Evolutionary conservation across 352 stramenopile species (phyloP), one percentile per base, ranked within the genome.

Genomic region (Phytophthora aleatoria): DNA sequence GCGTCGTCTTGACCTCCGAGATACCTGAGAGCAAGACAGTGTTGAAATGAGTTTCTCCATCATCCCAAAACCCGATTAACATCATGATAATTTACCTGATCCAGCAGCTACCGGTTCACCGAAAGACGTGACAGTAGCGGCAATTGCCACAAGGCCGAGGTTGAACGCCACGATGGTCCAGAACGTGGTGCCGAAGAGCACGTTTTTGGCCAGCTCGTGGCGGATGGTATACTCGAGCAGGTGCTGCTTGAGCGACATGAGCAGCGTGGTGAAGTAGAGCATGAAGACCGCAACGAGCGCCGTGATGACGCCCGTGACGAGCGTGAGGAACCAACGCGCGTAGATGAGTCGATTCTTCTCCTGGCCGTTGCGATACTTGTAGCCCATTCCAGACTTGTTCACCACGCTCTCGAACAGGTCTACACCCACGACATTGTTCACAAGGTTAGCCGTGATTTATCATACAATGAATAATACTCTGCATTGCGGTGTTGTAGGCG

Each of bases 1-100:
- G 80, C 57, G 92, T 97, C 12, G 89, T 94, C 71, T 98, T 98
- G 50, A 98, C 85, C 69, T 97, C 91, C 20, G 91, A 96, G 47
- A 98, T 97, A 26, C 92, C 92, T 89, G 52, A 28, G 9, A 26
- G 54, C 11, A 30, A 55, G 24, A 24, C 1, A 20, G 20, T 20
- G 20, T 20, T 20, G 20, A 20, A 20, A 28, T 70, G 13, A 57
- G 16, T 10, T 10, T 42, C 24, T 12, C 12, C 39, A 6, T 20
- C 20, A 20, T 1, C 20, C 20, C 20, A 20, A 20, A 20, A 20
- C 20, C 20, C 20, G 20, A 36, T 9, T 12, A 11, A 12, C 0
- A 36, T 36, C 54, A n/a, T 24, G 11, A 53, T 33, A 44, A 24
- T 20, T 5, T 59, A 90, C 81, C 83, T 15, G 87, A 95, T 49